Conservation (phyloP, 352 stramenopile genomes). For the Phytophthora brassicae region DNA sequence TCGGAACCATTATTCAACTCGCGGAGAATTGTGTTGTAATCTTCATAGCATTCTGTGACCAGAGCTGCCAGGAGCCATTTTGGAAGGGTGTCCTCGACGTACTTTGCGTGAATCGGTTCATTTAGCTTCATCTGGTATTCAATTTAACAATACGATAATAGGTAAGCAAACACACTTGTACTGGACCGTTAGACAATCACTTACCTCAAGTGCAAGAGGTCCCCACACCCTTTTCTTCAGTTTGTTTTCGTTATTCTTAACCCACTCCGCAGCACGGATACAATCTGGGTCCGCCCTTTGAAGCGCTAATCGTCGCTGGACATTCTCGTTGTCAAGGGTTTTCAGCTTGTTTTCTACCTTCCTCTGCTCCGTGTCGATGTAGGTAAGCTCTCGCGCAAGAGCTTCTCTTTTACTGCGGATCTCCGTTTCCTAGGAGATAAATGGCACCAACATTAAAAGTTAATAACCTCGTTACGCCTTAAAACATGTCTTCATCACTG, state of each 20-base stretch:
- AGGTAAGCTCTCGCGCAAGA: conserved; percentile 45
- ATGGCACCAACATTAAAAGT: neutral
- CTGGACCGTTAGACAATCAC: neutral
- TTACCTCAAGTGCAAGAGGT: conserved; percentile 73
- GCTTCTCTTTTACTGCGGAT: conserved; percentile 69
- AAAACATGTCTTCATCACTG: neutral
- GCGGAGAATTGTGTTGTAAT: conserved; percentile 78
- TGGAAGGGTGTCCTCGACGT: conserved; percentile 81
- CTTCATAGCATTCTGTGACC: conserved; percentile 77
- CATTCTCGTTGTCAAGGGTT: conserved; percentile 74
- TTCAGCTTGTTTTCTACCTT: conserved; percentile 58
- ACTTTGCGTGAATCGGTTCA: conserved; percentile 78
- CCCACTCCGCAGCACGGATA: conserved; percentile 76
- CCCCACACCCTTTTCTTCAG: conserved; percentile 83
- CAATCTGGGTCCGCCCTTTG: conserved; percentile 65
- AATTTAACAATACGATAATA: neutral
- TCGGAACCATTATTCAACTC: conserved; percentile 60
- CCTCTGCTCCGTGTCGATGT: conserved; percentile 52
- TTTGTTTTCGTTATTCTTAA: conserved; percentile 65
- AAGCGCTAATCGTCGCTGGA: conserved; percentile 65
- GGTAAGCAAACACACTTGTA: neutral
- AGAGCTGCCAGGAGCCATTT: conserved; percentile 78
- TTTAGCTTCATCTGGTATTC: conserved; percentile 69
- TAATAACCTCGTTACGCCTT: neutral
- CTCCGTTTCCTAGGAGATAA: conserved; percentile 55